Evolutionary conservation across 345 rosid genomes (phyloP).

Genomic region (Citrus cavaleriei): DNA sequence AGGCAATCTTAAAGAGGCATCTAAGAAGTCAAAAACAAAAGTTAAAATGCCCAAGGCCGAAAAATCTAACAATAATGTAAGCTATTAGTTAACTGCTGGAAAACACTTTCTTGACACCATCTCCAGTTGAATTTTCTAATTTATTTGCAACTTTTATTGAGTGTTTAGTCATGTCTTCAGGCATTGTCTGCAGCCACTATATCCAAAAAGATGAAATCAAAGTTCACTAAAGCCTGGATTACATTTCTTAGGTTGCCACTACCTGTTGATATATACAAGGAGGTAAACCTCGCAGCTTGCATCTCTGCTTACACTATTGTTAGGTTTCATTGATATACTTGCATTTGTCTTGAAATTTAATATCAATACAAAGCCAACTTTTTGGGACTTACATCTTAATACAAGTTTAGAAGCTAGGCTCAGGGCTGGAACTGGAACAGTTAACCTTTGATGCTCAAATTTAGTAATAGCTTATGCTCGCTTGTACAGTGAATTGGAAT

Average conservation of each 20-base stretch:
- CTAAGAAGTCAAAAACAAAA: slow-evolving; percentile 21
- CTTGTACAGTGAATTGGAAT: not conserved
- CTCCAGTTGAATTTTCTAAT: not conserved
- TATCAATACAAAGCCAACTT: not conserved
- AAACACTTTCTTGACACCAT: not conserved
- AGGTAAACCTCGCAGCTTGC: slow-evolving; percentile 41
- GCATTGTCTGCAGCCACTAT: slow-evolving; percentile 52
- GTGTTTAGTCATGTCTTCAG: slow-evolving; percentile 28
- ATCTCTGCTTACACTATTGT: not conserved
- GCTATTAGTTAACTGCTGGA: slow-evolving; percentile 17
- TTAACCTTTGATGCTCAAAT: not conserved
- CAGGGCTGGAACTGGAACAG: too few relatives aligned
- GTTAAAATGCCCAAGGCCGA: slow-evolving; percentile 34
- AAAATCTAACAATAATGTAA: slow-evolving; percentile 40
- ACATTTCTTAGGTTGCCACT: slow-evolving; percentile 85
- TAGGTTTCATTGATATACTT: not conserved
- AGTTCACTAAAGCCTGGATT: slow-evolving; percentile 91
- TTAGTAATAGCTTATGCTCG: not conserved
- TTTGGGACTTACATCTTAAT: not conserved
- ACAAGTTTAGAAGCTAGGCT: not conserved
- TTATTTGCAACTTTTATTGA: not conserved
- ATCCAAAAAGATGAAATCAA: slow-evolving; percentile 75
- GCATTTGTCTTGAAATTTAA: not conserved
- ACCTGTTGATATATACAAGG: slow-evolving; percentile 83
- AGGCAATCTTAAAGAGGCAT: slow-evolving; percentile 12